Evolutionary conservation across 2,329 filamentous ascomycete genomes (phyloP).

Genomic region (Ceratocystis ficicola): DNA sequence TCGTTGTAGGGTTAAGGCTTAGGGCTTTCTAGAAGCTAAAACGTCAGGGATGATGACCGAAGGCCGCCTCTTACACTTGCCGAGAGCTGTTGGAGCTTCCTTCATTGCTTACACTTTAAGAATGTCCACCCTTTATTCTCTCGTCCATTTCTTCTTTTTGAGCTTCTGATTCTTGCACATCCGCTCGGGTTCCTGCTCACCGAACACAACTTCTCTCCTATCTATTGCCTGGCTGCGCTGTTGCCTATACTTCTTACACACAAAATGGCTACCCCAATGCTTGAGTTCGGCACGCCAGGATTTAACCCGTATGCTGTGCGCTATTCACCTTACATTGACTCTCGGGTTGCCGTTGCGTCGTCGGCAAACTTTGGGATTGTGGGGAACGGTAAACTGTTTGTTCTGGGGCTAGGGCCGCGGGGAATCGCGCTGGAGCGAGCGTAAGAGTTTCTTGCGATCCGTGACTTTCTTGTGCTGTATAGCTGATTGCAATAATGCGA

Average conservation of each 20-base stretch:
- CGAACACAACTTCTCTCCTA: not conserved
- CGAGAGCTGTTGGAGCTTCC: not conserved
- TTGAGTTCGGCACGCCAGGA: constrained; percentile 85
- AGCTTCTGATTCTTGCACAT: not conserved
- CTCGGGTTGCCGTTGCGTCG: constrained; percentile 74
- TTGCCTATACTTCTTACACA: not conserved
- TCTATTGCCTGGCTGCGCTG: not conserved
- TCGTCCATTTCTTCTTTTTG: not conserved
- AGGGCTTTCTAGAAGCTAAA: not conserved
- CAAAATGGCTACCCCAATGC: constrained; percentile 51
- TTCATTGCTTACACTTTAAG: not conserved
- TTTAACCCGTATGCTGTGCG: constrained; percentile 96
- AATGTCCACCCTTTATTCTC: not conserved
- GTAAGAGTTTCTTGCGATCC: constrained; percentile 33
- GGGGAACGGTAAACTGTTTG: constrained; percentile 82
- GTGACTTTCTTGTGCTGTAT: not conserved
- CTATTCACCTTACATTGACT: constrained; percentile 97
- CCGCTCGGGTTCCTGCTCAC: no score
- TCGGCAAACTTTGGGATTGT: constrained; percentile 96
- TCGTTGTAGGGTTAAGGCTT: not conserved
- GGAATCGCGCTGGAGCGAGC: constrained; percentile 71
- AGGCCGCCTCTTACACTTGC: not conserved
- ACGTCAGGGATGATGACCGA: not conserved
- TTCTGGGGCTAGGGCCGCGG: constrained; percentile 67
- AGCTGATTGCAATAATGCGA: not conserved